These are phyloP conservation scores for Trypanosoma cruzi DNA, from an alignment of 208 protist genomes.

Conservation along the genomic window DNA sequence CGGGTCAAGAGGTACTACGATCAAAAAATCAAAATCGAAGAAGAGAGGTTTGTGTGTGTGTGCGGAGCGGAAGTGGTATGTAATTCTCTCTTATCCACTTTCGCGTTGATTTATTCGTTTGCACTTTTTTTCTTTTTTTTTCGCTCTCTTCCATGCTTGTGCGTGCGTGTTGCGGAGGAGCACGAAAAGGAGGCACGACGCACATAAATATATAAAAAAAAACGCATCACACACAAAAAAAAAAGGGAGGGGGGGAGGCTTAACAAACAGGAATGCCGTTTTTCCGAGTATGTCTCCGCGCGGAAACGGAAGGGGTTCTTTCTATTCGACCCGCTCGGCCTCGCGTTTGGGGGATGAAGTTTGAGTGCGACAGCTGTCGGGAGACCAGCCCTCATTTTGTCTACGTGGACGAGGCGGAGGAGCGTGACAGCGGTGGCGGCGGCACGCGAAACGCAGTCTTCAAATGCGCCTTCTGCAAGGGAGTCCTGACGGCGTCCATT, in stretches of 20 bases:
- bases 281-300: conserved; percentile 47
- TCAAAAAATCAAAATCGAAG: neutral
- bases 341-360: conserved; percentile 57
- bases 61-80: neutral
- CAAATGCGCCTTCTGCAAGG: conserved; percentile 65
- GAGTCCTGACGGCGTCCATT: conserved; percentile 40
- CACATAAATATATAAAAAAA: neutral
- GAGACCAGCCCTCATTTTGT: conserved; percentile 50
- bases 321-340: conserved; percentile 34
- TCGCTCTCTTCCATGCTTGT: neutral
- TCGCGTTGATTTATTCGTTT: neutral
- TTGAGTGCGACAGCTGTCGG: conserved; percentile 53
- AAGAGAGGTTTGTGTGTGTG: neutral
- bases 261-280: conserved; percentile 47
- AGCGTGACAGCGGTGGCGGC: conserved; percentile 42
- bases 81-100: neutral
- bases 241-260: conserved; percentile 7
- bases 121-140: neutral
- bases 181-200: too few species aligned
- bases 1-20: neutral
- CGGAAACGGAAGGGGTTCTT: conserved; percentile 57
- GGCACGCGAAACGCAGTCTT: conserved; percentile 57
- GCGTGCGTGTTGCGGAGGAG: neutral
- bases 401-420: conserved; percentile 56
- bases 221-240: neutral